phyloP scores from a whole-genome alignment of 331 rosid genomes.

The Rosa hybrid region DNA sequence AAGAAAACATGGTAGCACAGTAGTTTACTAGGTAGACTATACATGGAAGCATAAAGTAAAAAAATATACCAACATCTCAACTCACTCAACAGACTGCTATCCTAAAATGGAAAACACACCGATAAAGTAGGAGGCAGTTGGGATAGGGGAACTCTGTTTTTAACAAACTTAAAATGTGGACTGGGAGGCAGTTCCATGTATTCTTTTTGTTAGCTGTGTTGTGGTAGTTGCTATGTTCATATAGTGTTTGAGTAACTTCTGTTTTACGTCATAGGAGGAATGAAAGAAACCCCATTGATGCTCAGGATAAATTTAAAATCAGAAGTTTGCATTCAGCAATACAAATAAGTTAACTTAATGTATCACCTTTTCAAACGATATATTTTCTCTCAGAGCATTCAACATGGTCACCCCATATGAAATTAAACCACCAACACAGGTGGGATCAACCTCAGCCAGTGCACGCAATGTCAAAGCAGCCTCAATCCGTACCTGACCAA shows the following conservation, averaged over 20 bases:
- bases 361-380: constrained; percentile 82
- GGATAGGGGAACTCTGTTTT: background rate
- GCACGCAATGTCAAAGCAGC: constrained; percentile 88
- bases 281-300: background rate
- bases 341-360: constrained; percentile 15
- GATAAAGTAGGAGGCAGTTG: background rate
- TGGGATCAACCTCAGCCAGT: constrained; percentile 95
- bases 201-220: background rate
- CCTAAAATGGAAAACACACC: background rate
- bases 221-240: background rate
- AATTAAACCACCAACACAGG: constrained; percentile 96
- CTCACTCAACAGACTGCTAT: background rate
- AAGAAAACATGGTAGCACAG: background rate
- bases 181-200: background rate
- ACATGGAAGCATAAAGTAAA: constrained; percentile 2
- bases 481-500: constrained; percentile 84
- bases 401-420: constrained; percentile 90
- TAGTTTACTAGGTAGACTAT: constrained; percentile 2
- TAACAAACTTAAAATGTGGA: background rate
- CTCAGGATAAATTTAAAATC: background rate
- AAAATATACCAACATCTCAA: background rate
- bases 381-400: constrained; percentile 87
- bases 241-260: background rate
- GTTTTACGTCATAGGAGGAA: background rate
- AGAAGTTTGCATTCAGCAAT: background rate